A percentile compares a stretch with the other conserved stretches of the same genome.
Conservation (phyloP, 192 early-diverging fungal genomes). For the Neocallimastix lanati region DNA sequence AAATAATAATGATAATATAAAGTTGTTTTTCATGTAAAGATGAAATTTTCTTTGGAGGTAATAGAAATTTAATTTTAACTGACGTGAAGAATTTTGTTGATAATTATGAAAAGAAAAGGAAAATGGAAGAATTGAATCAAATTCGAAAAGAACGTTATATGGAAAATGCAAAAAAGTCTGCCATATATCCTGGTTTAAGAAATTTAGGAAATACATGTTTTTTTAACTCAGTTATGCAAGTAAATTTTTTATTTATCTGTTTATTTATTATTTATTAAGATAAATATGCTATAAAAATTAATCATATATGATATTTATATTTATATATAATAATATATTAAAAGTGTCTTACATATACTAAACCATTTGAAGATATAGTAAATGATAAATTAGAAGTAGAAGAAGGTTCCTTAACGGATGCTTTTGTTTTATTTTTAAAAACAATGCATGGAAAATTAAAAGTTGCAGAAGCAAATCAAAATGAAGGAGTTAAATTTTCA, state of each 20-base stretch:
- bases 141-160: neutral
- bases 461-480: neutral
- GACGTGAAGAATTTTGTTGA: neutral
- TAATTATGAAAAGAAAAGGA: neutral
- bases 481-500: neutral
- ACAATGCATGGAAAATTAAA: conserved; percentile 7
- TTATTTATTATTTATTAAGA: neutral
- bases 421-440: conserved; percentile 10
- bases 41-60: neutral
- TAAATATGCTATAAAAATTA: neutral
- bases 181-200: conserved; percentile 22
- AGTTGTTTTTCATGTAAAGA: neutral
- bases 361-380: conserved; percentile 1
- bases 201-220: conserved; percentile 71
- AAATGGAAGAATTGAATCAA: neutral
- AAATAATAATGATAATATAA: neutral
- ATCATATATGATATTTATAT: neutral
- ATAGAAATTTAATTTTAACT: neutral
- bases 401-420: conserved; percentile 8
- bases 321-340: neutral
- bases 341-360: neutral
- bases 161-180: neutral
- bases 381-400: conserved; percentile 4
- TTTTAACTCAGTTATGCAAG: conserved; percentile 58
- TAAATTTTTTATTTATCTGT: neutral